These are phyloP conservation scores for Sphaerosporella brunnea DNA, from an alignment of 495 filamentous ascomycete species.

Conservation along the genomic window DNA sequence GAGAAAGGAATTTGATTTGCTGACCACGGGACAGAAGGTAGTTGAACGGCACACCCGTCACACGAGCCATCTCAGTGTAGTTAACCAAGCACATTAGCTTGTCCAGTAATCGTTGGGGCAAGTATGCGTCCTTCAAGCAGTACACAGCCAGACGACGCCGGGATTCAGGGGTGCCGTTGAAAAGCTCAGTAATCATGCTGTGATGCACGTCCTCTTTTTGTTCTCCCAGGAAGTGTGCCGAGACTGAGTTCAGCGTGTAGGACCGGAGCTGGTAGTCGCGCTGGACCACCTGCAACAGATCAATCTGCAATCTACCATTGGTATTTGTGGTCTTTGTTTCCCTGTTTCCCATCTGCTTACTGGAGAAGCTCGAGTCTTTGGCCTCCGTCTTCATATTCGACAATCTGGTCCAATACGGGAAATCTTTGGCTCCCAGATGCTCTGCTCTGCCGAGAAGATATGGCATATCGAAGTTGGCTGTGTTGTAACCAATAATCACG, in stretches of 20 bases:
- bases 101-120: slow-evolving; percentile 88
- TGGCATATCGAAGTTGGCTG: slow-evolving; percentile 95
- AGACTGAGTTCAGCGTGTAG: slow-evolving; percentile 95
- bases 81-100: slow-evolving; percentile 96
- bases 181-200: slow-evolving; percentile 96
- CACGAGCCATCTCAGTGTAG: slow-evolving; percentile 98
- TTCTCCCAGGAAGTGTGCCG: slow-evolving; percentile 86
- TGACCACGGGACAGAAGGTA: slow-evolving; percentile 82
- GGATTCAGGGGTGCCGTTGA: slow-evolving; percentile 85
- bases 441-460: slow-evolving; percentile 84
- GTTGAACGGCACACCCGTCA: slow-evolving; percentile 96
- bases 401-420: slow-evolving; percentile 73
- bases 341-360: slow-evolving; percentile 97
- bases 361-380: slow-evolving; percentile 72
- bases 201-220: slow-evolving; percentile 99
- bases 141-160: slow-evolving; percentile 82
- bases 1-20: slow-evolving; percentile 94
- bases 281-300: slow-evolving; percentile 83
- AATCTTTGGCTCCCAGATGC: slow-evolving; percentile 54
- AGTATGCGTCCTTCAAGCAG: slow-evolving; percentile 92
- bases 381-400: slow-evolving; percentile 43
- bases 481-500: slow-evolving; percentile 98
- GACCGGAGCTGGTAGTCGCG: slow-evolving; percentile 86
- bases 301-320: slow-evolving; percentile 80
- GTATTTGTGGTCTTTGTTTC: slow-evolving; percentile 89